Evolutionary conservation across 2,329 filamentous ascomycete species (phyloP).

Genomic region (Coniochaeta pulveracea): DNA sequence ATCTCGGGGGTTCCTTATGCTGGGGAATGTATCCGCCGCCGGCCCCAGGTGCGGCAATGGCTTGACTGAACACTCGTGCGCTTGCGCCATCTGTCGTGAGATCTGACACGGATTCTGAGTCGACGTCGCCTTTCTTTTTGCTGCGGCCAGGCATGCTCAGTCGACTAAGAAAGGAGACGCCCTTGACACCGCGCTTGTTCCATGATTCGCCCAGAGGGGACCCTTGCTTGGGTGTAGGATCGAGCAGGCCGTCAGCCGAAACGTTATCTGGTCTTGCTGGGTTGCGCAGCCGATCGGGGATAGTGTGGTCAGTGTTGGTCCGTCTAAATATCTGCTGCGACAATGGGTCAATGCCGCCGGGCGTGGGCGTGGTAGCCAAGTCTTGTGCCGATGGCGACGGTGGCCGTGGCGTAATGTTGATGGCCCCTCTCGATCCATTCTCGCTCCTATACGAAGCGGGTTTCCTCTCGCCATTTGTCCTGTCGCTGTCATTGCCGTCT

Average conservation of each 20-base stretch:
- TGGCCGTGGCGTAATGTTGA: too few relatives aligned
- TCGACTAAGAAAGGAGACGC: constrained; percentile 80
- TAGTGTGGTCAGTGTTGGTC: constrained; percentile 51
- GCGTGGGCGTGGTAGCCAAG: too few relatives aligned
- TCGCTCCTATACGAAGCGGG: too few relatives aligned
- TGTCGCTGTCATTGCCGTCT: too few relatives aligned
- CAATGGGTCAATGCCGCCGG: neutral
- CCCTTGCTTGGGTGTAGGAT: constrained; percentile 27
- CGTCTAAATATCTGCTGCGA: constrained; percentile 49
- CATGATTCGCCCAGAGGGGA: constrained; percentile 32
- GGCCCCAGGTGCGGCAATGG: constrained; percentile 48
- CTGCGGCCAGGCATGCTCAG: constrained; percentile 50
- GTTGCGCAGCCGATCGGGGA: constrained; percentile 42
- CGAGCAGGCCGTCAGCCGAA: constrained; percentile 26
- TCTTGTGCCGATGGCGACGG: too few relatives aligned
- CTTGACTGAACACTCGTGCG: constrained; percentile 64
- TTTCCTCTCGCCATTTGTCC: too few relatives aligned
- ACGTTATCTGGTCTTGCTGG: constrained; percentile 41
- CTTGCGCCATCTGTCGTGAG: constrained; percentile 67
- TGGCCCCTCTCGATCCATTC: neutral
- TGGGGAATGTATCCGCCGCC: constrained; percentile 67
- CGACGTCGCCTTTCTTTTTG: constrained; percentile 60
- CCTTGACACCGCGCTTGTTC: constrained; percentile 61
- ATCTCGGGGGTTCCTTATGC: constrained; percentile 80
- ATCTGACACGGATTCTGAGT: constrained; percentile 55